Base-by-base conservation (phyloP, 345 rosid genomes). In the Aurinia saxatilis region DNA sequence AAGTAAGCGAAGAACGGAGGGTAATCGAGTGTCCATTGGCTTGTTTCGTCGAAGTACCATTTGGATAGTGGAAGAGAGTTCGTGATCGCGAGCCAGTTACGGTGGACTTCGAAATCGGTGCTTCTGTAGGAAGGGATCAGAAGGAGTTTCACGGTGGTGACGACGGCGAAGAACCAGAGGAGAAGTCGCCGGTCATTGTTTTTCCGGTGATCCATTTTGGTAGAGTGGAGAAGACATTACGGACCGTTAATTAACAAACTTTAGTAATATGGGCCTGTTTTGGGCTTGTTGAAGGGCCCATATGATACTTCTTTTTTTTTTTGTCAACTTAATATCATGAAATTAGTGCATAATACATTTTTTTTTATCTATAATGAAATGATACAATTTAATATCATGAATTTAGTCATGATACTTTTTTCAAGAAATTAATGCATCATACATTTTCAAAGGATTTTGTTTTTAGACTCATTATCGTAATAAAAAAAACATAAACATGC, bases 11-110 rank as follows among this genome's bases (percentile, higher is more conserved):
- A 90, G 55, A 90, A 84, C 0, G 91, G 95, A 41, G 95, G 95
- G 67, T 93, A 93, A 73, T 93, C 97, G 46, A 93, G 99, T 40
- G 96, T 90, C 96, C 99, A 93, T 42, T 76, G 84, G 67, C 96
- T 90, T 18, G 96, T 85, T 78, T 85, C 86, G 68, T 90, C 90
- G 10, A 75, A 45, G 82, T 90, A 90, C 99, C 99, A 93, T 61
- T 73, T 66, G 8, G 82, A 64, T 65, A 90, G 82, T 35, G 99
- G 96, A 16, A 90, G 90, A 27, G 96, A 80, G 66, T 74, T 80
- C 16, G 99, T 85, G 50, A 93, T 57, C 36, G 97, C 95, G 2
- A 93, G 82, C 99, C 99, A 93, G 68, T 93, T 84, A 48, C 97
- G 89, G 72, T 93, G 99, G 40, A 90, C 99, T 57, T 93, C 97